Conservation (phyloP, 208 protist genomes). For the Naegleria fowleri region DNA sequence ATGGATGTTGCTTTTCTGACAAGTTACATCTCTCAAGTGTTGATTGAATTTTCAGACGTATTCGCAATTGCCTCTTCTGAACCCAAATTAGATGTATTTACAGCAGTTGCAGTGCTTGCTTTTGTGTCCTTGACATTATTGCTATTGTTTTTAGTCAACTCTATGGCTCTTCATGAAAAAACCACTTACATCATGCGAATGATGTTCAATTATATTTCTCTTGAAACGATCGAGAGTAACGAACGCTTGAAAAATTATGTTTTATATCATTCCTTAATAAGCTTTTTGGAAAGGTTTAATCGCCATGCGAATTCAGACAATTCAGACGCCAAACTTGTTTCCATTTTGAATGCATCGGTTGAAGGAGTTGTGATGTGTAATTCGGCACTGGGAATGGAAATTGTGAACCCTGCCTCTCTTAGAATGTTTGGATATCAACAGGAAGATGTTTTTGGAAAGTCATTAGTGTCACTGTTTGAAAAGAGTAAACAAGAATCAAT, state of each 20-base stretch:
- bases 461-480: background rate
- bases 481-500: background rate
- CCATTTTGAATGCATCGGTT: background rate
- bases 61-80: background rate
- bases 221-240: background rate
- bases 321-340: background rate
- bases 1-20: background rate
- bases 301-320: background rate
- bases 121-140: background rate
- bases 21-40: background rate
- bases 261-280: background rate
- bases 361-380: background rate
- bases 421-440: background rate
- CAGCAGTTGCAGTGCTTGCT: background rate
- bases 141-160: background rate
- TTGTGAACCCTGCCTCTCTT: background rate
- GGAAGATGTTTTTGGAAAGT: background rate
- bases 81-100: background rate
- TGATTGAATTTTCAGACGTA: background rate
- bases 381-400: background rate
- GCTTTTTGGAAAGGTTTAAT: background rate
- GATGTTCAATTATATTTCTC: background rate
- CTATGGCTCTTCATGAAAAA: background rate
- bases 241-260: background rate
- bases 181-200: background rate